A percentile compares a stretch with the other conserved stretches of the same genome.
These are phyloP conservation scores for Phlebopus sp. DNA, from an alignment of 1,284 basidiomycete genomes.

Conservation along the genomic window DNA sequence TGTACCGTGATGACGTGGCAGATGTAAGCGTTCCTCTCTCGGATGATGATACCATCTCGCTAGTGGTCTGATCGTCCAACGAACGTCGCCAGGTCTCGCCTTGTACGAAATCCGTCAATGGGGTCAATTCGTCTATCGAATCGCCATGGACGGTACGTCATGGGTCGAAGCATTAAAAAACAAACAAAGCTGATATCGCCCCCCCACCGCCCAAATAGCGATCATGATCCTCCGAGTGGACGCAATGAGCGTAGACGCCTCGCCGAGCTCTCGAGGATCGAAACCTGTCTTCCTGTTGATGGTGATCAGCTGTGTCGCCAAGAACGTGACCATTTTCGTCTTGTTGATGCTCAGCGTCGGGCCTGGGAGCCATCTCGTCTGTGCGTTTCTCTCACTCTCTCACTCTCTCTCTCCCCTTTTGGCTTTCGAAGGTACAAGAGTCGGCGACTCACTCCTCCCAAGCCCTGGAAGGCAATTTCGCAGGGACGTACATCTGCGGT, in stretches of 20 bases:
- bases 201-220: too few species aligned
- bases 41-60: neutral
- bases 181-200: neutral
- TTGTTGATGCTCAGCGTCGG: conserved; percentile 13
- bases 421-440: neutral
- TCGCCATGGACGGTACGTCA: conserved; percentile 20
- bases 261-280: neutral
- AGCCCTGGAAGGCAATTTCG: neutral
- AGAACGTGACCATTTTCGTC: conserved; percentile 2
- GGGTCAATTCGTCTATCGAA: conserved; percentile 11
- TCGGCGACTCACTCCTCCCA: neutral
- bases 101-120: conserved; percentile 16
- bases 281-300: conserved; percentile 2
- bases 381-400: conserved; percentile 9
- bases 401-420: too few species aligned
- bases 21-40: neutral
- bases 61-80: neutral
- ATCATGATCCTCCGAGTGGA: neutral
- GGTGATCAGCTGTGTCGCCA: conserved; percentile 9
- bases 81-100: conserved; percentile 12
- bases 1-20: too few species aligned
- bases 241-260: neutral
- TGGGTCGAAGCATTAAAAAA: neutral
- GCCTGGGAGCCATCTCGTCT: conserved; percentile 7
- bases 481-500: conserved; percentile 5